Evolutionary conservation across 2,329 filamentous ascomycete genomes (phyloP).

Genomic region (Blastomyces parvus): DNA sequence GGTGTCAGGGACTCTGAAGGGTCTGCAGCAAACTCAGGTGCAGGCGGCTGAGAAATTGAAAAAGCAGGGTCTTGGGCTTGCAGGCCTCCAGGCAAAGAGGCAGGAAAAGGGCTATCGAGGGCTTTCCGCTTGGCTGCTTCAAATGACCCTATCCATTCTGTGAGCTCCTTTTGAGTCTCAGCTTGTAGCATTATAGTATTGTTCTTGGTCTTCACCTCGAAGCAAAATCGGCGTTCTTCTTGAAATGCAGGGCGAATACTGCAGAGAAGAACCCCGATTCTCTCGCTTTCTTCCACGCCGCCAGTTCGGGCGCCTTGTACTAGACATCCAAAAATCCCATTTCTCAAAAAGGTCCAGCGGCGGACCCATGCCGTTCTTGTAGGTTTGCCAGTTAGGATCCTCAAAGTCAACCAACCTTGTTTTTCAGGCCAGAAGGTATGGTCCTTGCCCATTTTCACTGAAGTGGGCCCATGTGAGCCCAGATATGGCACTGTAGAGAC

Average conservation of each 20-base stretch:
- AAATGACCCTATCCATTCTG: slow-evolving; percentile 88
- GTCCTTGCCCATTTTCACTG: slow-evolving; percentile 45
- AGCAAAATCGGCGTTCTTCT: slow-evolving; percentile 92
- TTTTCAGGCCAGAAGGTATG: slow-evolving; percentile 55
- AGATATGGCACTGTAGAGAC: slow-evolving; percentile 82
- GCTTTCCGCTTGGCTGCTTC: slow-evolving; percentile 90
- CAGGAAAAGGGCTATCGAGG: slow-evolving; percentile 59
- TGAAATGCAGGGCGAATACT: slow-evolving; percentile 82
- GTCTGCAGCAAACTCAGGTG: slow-evolving; percentile 84
- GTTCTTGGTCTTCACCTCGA: slow-evolving; percentile 97
- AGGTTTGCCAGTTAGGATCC: slow-evolving; percentile 75
- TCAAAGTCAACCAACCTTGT: slow-evolving; percentile 87
- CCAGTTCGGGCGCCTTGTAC: slow-evolving; percentile 68
- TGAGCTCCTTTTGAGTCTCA: slow-evolving; percentile 84
- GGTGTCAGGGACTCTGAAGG: slow-evolving; percentile 55
- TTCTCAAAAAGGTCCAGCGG: slow-evolving; percentile 91
- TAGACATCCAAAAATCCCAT: slow-evolving; percentile 93
- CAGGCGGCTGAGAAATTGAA: slow-evolving; percentile 77
- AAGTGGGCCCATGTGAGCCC: slow-evolving; percentile 58
- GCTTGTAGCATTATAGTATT: slow-evolving; percentile 82
- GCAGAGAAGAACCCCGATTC: slow-evolving; percentile 89
- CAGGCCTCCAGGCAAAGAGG: slow-evolving; percentile 35
- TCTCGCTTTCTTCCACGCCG: slow-evolving; percentile 89
- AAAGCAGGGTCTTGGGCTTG: slow-evolving; percentile 62
- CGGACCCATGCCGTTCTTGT: slow-evolving; percentile 81